These are phyloP conservation scores for Apium graveolens DNA, from an alignment of 129 eudicot species.

Conservation along the genomic window DNA sequence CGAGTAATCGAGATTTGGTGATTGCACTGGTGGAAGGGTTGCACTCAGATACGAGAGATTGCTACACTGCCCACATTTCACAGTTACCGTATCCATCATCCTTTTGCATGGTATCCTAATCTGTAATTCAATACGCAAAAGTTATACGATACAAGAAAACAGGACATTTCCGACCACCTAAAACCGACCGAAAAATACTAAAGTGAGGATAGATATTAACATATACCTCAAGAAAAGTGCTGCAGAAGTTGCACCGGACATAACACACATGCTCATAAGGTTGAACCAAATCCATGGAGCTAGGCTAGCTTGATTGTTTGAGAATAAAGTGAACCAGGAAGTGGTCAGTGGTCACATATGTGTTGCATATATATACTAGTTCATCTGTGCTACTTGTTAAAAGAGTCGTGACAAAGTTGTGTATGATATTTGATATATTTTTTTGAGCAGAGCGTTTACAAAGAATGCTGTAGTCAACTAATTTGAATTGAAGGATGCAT, in stretches of 20 bases:
- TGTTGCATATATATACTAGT: background rate
- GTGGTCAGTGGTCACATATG: background rate
- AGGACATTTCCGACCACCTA: no score
- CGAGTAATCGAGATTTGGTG: background rate
- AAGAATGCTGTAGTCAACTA: background rate
- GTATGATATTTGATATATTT: no score
- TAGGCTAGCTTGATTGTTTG: background rate
- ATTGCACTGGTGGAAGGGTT: conserved; percentile 37
- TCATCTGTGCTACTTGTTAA: background rate
- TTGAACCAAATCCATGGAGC: conserved; percentile 2
- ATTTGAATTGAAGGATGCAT: background rate
- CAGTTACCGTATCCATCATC: conserved; percentile 79
- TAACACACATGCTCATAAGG: background rate
- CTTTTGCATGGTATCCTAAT: conserved; percentile 85
- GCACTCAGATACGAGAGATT: conserved; percentile 47
- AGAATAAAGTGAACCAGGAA: background rate
- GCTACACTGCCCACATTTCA: conserved; percentile 88
- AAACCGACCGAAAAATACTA: background rate
- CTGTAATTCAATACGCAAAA: conserved; percentile 13
- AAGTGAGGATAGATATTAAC: background rate
- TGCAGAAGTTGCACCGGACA: conserved; percentile 6
- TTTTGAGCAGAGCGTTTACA: background rate
- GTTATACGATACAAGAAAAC: no score
- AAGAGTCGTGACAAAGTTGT: background rate
- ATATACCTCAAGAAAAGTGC: background rate